Base-by-base conservation (phyloP, 805 yeast genomes). In the Phaffomyces opuntiae region DNA sequence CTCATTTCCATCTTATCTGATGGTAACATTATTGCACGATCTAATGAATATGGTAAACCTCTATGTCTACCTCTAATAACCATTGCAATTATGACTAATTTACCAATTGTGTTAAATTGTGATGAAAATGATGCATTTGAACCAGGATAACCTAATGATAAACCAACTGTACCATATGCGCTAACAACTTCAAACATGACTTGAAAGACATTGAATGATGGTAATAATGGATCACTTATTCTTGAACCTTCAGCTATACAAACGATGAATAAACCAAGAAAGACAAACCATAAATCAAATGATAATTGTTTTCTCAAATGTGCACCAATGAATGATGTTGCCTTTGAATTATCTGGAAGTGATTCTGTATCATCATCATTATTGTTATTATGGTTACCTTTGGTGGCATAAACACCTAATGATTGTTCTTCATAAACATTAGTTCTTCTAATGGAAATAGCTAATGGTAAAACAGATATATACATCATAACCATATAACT, bases 381-480 rank as follows among this genome's bases (percentile, higher is more conserved):
- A 1, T 42, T 34, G 1, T 16, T 34, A 14, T 43, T 40, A 0
- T 50, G 51, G 26, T 34, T 36, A 16, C 25, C 14, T 29, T 29
- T 29, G 9, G 64, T 64, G n/a, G 67, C 74, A 59, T 87, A 90
- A n/a, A 89, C 75, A n/a, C 99, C 99, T 46, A 93, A 67, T 0
- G 96, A 86, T 61, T 89, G 98, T 59, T 93, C 99, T 62, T 93
- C 99, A 67, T 93, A 93, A 45, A 93, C 99, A 62, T 93, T 93
- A 17, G 99, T 93, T 63, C 97, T 78, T 68, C 99, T 80, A 51
- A 93, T 89, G 35, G 96, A 87, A 52, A 93, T 93, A 31, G 99
- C 99, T 55, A 93, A 70, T 1, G 99, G 99, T 60, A 90, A 72
- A 38, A 91, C 97, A 14, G 98, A 91, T 26, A 93, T 89, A 67